phyloP scores from a whole-genome alignment of 2,329 filamentous ascomycete species.

The Phialophora macrospora region DNA sequence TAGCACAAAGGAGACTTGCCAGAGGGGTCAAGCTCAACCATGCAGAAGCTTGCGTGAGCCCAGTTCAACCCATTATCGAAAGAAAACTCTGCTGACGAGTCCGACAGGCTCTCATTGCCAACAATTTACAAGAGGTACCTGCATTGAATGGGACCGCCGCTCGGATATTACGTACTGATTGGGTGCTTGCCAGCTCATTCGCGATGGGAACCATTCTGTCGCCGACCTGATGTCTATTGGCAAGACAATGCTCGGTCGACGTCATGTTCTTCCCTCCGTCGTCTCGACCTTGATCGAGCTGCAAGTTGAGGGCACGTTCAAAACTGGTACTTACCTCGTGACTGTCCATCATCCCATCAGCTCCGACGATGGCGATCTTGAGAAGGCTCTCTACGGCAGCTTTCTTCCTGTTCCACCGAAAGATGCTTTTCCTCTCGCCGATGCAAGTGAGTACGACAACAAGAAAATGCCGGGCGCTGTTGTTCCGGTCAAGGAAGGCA shows the following conservation, averaged over 20 bases:
- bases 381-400: slow-evolving; percentile 85
- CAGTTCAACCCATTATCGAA: slow-evolving; percentile 6
- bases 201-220: slow-evolving; percentile 91
- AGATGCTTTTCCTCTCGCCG: slow-evolving; percentile 69
- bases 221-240: slow-evolving; percentile 92
- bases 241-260: slow-evolving; percentile 87
- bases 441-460: slow-evolving; percentile 68
- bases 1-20: slow-evolving; percentile 86
- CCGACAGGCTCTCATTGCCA: slow-evolving; percentile 66
- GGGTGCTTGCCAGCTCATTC: slow-evolving; percentile 69
- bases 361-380: slow-evolving; percentile 82
- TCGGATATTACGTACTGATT: slow-evolving; percentile 4
- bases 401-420: slow-evolving; percentile 80
- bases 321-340: slow-evolving; percentile 86
- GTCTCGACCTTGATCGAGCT: slow-evolving; percentile 78
- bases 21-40: slow-evolving; percentile 89
- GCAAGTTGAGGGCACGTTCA: slow-evolving; percentile 93
- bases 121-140: slow-evolving; percentile 80
- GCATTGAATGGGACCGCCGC: neutral
- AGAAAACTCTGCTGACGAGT: slow-evolving; percentile 15
- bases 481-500: slow-evolving; percentile 69
- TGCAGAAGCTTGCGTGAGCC: slow-evolving; percentile 75
- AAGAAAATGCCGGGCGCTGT: slow-evolving; percentile 79
- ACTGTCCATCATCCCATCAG: slow-evolving; percentile 91
- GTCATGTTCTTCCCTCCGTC: slow-evolving; percentile 86